Evolutionary conservation across 371 early-diverging fungal genomes (phyloP).

Genomic region (Haplosporangium sp.): DNA sequence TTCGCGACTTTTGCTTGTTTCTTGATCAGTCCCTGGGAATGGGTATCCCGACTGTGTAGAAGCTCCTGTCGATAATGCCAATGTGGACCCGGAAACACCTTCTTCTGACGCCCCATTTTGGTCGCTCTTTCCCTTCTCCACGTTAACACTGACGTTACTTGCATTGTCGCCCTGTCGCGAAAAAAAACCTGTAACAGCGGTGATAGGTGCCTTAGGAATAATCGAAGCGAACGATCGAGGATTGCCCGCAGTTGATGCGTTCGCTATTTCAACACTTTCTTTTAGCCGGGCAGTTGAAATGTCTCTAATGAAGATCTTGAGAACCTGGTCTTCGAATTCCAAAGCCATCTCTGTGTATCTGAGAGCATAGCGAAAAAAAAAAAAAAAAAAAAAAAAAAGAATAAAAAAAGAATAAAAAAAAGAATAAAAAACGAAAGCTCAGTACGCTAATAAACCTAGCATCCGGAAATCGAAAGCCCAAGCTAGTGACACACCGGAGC

Average conservation of each 20-base stretch:
- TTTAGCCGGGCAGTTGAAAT: slow-evolving; percentile 60
- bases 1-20: neutral
- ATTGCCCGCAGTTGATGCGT: neutral
- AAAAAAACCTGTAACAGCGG: slow-evolving; percentile 11
- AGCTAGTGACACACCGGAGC: neutral
- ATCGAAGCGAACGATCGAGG: slow-evolving; percentile 12
- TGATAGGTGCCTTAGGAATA: slow-evolving; percentile 11
- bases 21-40: neutral
- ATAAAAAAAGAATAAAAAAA: neutral
- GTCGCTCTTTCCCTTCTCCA: neutral
- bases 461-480: slow-evolving; percentile 39
- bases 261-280: slow-evolving; percentile 44
- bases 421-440: slow-evolving; percentile 52
- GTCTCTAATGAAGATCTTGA: slow-evolving; percentile 89
- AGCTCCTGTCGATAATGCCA: neutral
- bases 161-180: slow-evolving; percentile 3
- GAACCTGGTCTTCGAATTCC: slow-evolving; percentile 70
- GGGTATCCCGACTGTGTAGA: neutral
- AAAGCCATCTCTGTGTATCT: slow-evolving; percentile 71
- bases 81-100: neutral
- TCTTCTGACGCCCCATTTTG: neutral
- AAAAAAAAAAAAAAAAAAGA: neutral
- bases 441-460: slow-evolving; percentile 16
- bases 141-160: neutral
- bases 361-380: neutral